Conservation (phyloP, 495 filamentous ascomycete genomes). For the Annulohypoxylon maeteangense region DNA sequence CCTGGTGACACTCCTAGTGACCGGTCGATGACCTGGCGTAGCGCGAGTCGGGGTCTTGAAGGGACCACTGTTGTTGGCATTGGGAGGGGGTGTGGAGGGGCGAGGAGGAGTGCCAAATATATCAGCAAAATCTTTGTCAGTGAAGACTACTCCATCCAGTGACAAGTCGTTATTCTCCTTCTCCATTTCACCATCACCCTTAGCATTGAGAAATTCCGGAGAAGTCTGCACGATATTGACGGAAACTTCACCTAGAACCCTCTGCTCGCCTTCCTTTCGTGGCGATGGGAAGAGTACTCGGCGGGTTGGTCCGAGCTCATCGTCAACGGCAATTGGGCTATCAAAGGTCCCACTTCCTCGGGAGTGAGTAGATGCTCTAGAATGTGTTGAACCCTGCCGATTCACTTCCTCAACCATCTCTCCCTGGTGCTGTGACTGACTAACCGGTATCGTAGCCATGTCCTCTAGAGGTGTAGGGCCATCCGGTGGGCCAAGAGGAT, state of each 20-base stretch:
- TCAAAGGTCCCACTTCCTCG: slow-evolving; percentile 68
- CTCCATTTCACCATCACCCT: slow-evolving; percentile 48
- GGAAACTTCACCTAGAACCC: slow-evolving; percentile 66
- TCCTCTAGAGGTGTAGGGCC: slow-evolving; percentile 39
- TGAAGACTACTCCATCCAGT: slow-evolving; percentile 38
- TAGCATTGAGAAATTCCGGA: slow-evolving; percentile 48
- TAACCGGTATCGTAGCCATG: slow-evolving; percentile 22
- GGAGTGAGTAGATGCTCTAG: slow-evolving; percentile 56
- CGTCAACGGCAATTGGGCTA: slow-evolving; percentile 69
- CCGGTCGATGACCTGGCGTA: slow-evolving; percentile 65
- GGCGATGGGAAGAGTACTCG: slow-evolving; percentile 83
- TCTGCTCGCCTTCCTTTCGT: slow-evolving; percentile 67
- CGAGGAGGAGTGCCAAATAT: slow-evolving; percentile 67
- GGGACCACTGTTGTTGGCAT: slow-evolving; percentile 55
- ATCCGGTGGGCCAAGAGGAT: slow-evolving; percentile 55
- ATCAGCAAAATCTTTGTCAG: slow-evolving; percentile 63
- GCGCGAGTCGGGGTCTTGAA: slow-evolving; percentile 68
- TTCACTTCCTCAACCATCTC: slow-evolving; percentile 45
- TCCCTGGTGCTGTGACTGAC: slow-evolving; percentile 43
- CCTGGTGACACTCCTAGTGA: slow-evolving; percentile 65
- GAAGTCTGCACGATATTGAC: slow-evolving; percentile 65
- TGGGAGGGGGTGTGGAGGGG: slow-evolving; percentile 72
- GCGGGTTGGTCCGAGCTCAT: slow-evolving; percentile 75
- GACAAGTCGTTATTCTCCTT: slow-evolving; percentile 52
- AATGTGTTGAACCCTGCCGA: slow-evolving; percentile 43